Evolutionary conservation across 345 rosid genomes (phyloP), one percentile per base, ranked within the genome.

Genomic region (Eucalyptus leucophloia): DNA sequence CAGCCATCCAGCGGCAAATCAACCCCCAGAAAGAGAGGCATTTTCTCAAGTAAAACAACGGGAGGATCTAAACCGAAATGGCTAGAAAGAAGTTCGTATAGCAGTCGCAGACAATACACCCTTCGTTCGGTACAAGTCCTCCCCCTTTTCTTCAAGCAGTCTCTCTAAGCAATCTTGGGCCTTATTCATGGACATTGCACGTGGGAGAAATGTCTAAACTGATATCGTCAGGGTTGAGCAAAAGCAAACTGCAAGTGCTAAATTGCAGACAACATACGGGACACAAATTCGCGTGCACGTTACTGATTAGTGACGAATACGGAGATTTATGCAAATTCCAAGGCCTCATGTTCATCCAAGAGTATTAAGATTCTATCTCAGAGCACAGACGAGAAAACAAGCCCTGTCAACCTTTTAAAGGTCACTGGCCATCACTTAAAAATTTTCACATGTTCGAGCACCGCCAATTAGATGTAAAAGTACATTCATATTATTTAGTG

Each of bases 141-240:
- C 95, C 62, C 95, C 97, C 89, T 94, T 95, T 87, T 95, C 98
- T 89, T 95, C 98, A 26, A 94, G 89, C 89, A 94, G 87, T 91
- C 97, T 94, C 91, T 95, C 95, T 44, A 96, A 92, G 96, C 98
- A 96, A 92, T 96, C 96, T 72, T 94, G 95, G 51, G 95, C 94
- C 98, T 96, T 90, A 14, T 90, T 87, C 87, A 90, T 80, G 53
- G 51, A 89, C 15, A 87, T 49, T 49, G 51, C 51, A 49, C 51
- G 5, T 5, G 51, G 51, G 51, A 49, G 51, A 49, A 49, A 49
- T 49, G 49, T 49, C 45, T 12, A 30, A 40, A 16, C 72, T 2
- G 54, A 45, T 23, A 40, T 12, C 24, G 44, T 87, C 47, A 88
- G 47, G 32, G 19, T 21, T 21, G 58, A 21, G 28, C 19, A 42